Percentiles rank a stretch among this genome's conserved stretches.
phyloP scores from a whole-genome alignment of 805 yeast species.

The Monosporozyma unispora region DNA sequence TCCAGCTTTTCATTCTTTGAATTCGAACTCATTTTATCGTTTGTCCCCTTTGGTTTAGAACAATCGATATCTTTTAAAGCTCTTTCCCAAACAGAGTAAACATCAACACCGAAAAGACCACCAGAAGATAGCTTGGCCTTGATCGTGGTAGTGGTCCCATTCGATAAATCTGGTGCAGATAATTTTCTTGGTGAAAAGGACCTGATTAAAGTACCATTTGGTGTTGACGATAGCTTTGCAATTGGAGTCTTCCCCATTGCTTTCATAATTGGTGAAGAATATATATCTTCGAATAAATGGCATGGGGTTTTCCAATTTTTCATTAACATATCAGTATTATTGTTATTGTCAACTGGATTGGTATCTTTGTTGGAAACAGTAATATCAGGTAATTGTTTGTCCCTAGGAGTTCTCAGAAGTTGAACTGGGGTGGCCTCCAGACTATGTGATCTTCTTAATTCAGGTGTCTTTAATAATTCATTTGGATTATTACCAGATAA shows the following conservation, averaged over 20 bases:
- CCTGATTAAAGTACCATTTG: conserved; percentile 11
- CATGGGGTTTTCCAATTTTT: conserved; percentile 30
- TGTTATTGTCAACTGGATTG: neutral
- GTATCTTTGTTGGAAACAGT: neutral
- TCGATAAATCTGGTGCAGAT: conserved; percentile 7
- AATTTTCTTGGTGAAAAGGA: conserved; percentile 13
- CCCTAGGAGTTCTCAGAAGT: conserved; percentile 20
- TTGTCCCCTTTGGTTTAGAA: neutral
- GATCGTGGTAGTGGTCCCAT: conserved; percentile 3
- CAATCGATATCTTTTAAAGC: conserved; percentile 15
- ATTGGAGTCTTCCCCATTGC: conserved; percentile 17
- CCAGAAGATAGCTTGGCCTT: conserved; percentile 22
- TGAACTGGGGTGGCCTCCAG: conserved; percentile 20
- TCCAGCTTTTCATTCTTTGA: conserved; percentile 8
- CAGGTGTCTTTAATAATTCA: conserved; percentile 17
- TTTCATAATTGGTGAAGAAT: conserved; percentile 27
- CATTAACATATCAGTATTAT: conserved; percentile 6
- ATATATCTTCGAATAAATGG: conserved; percentile 26
- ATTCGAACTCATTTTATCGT: neutral
- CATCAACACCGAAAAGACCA: conserved; percentile 30
- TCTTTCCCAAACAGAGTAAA: conserved; percentile 29
- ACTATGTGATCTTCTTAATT: conserved; percentile 9
- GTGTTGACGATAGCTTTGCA: conserved; percentile 11
- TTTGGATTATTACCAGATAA: neutral
- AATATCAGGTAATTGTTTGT: conserved; percentile 1